Evolutionary conservation across 345 rosid species (phyloP), one percentile per base, ranked within the genome.

Genomic region (Eucalyptus regnans): DNA sequence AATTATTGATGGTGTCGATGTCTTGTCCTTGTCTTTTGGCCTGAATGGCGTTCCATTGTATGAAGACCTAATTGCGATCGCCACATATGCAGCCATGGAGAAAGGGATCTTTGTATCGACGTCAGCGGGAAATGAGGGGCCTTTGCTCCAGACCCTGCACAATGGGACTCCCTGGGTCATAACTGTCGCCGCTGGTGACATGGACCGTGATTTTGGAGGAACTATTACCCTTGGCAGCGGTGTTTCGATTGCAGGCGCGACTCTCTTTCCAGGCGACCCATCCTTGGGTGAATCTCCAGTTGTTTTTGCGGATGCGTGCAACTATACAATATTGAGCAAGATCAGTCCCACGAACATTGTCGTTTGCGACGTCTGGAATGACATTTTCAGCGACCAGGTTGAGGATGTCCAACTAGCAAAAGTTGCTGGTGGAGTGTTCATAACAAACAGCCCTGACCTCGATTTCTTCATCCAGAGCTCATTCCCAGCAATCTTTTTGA

Each of bases 81-180:
- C 96, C 86, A 88, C 96, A 76, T 93, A 91, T 86, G 92, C 94
- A 4, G 96, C 95, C 76, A 43, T 90, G 8, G 92, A 93, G 88
- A 93, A 92, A 88, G 91, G 90, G 48, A 91, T 94, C 33, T 93
- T 94, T 29, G 95, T 94, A 33, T 92, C 95, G 5, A 91, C 95
- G 5, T 93, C 96, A 0, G 94, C 95, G 0, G 95, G 96, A 66
- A 93, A 93, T 71, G 86, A 85, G 41, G 95, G 94, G 14, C 95
- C 94, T 2, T 37, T 1, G 14, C 6, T 44, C 16, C 89, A 23
- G n/a, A 80, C 91, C 33, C 90, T 91, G 15, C 95, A 93, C 49
- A 93, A 93, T 58, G 95, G 94, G 44, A 93, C 88, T 7, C 95
- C 93, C 6, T 93, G 95, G 95, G 93, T 91, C 50, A 89, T 93